Evolutionary conservation across 2,329 filamentous ascomycete genomes (phyloP).

Genomic region (Paraphoma chrysanthemicola): DNA sequence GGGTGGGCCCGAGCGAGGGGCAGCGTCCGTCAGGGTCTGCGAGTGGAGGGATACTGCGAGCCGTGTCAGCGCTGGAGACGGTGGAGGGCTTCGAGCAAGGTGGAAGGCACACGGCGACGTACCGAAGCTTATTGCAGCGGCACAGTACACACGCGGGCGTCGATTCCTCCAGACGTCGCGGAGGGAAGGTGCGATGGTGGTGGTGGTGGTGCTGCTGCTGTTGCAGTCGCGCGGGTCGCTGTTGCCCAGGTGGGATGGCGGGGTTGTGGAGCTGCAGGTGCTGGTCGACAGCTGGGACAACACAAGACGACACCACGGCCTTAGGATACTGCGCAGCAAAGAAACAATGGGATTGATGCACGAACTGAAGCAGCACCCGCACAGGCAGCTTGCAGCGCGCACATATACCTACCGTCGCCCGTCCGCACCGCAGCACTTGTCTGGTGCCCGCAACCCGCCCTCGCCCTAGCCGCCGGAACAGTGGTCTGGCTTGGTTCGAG

Average conservation of each 20-base stretch:
- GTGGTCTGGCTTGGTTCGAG: constrained; percentile 12
- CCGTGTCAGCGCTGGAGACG: too few relatives aligned
- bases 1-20: constrained; percentile 6
- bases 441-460: constrained; percentile 12
- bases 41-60: neutral
- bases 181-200: constrained; percentile 10
- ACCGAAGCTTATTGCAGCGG: neutral
- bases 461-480: constrained; percentile 33
- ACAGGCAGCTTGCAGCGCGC: constrained; percentile 5
- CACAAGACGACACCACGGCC: neutral
- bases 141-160: neutral
- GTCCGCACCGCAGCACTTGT: constrained; percentile 7
- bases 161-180: neutral
- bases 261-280: neutral
- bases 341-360: neutral
- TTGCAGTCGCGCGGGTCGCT: constrained; percentile 9
- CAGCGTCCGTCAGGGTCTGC: constrained; percentile 7
- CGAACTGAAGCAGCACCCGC: neutral
- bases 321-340: neutral
- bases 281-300: neutral
- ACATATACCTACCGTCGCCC: constrained; percentile 14
- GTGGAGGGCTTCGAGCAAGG: neutral
- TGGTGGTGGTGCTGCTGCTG: too few relatives aligned
- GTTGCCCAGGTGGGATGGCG: constrained; percentile 8
- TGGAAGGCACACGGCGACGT: neutral